Conservation (phyloP, 129 eudicot genomes). For the Lonicera japonica region DNA sequence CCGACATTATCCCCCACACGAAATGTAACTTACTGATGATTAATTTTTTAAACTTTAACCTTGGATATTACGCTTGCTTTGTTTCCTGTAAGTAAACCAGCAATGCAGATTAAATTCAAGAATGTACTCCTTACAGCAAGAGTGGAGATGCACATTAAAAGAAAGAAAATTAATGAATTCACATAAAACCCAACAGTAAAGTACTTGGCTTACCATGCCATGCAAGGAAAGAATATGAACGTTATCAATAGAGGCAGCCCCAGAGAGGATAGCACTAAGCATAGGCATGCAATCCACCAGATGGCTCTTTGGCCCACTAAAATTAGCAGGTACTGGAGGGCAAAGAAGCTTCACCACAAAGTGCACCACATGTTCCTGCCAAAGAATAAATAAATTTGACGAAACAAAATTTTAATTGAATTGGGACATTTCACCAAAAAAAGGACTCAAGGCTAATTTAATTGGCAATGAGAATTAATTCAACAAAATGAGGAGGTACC, state of each 20-base stretch:
- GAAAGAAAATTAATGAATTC: too few relatives aligned
- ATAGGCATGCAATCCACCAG: slow-evolving; percentile 8
- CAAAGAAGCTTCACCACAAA: slow-evolving; percentile 16
- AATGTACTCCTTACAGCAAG: too few relatives aligned
- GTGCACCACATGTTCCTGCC: slow-evolving; percentile 14
- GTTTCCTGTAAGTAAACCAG: too few relatives aligned
- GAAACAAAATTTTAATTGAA: not conserved
- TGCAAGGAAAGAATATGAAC: slow-evolving; percentile 17
- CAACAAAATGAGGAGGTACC: not conserved
- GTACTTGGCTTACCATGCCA: slow-evolving; percentile 11
- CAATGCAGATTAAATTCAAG: too few relatives aligned
- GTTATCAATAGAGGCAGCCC: slow-evolving; percentile 8
- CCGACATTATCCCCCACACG: too few relatives aligned
- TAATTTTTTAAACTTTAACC: too few relatives aligned
- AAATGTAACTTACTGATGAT: too few relatives aligned
- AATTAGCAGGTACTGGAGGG: slow-evolving; percentile 14
- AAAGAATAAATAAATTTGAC: not conserved
- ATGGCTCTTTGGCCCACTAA: slow-evolving; percentile 13
- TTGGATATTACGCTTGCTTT: too few relatives aligned
- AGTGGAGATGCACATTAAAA: too few relatives aligned
- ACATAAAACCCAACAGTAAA: not conserved
- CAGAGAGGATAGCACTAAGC: slow-evolving; percentile 8
- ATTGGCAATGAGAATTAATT: not conserved
- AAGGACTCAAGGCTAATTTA: not conserved
- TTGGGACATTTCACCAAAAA: not conserved